Percentiles rank a stretch among this genome's conserved stretches.
These are phyloP conservation scores for Angophora floribunda DNA, from an alignment of 345 rosid species.

Conservation along the genomic window DNA sequence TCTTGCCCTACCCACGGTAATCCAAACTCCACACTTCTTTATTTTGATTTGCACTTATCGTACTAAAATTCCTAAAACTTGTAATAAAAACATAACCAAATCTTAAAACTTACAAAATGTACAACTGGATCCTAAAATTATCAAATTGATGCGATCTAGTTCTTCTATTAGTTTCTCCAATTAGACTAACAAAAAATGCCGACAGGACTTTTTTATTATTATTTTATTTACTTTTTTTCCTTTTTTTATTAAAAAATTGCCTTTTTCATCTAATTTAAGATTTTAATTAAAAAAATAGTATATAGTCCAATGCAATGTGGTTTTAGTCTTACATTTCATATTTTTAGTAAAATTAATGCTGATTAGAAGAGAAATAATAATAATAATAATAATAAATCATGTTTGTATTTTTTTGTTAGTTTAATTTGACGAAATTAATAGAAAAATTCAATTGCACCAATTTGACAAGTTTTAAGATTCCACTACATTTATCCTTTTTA, in stretches of 20 bases:
- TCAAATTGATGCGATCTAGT: too few relatives aligned
- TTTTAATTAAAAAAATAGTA: not conserved
- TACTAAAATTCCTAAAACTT: not conserved
- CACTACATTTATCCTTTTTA: not conserved
- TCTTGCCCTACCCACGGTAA: rapidly evolving
- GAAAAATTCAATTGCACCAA: rapidly evolving
- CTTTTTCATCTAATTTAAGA: not conserved
- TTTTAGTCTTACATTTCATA: not conserved
- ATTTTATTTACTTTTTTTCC: too few relatives aligned
- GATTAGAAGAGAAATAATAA: not conserved
- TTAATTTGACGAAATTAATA: rapidly evolving
- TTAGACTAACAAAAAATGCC: too few relatives aligned
- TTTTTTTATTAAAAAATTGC: too few relatives aligned
- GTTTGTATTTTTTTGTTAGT: rapidly evolving
- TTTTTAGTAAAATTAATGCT: too few relatives aligned
- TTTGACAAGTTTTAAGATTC: not conserved
- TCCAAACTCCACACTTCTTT: not conserved
- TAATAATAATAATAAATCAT: too few relatives aligned
- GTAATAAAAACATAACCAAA: rapidly evolving
- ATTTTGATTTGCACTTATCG: not conserved
- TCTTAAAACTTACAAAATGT: not conserved
- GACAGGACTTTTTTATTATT: too few relatives aligned
- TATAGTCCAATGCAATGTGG: not conserved
- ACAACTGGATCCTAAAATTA: rapidly evolving
- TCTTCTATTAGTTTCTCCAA: too few relatives aligned